Conservation (phyloP, 176 grass and related monocot genomes). For the Guadua angustifolia region DNA sequence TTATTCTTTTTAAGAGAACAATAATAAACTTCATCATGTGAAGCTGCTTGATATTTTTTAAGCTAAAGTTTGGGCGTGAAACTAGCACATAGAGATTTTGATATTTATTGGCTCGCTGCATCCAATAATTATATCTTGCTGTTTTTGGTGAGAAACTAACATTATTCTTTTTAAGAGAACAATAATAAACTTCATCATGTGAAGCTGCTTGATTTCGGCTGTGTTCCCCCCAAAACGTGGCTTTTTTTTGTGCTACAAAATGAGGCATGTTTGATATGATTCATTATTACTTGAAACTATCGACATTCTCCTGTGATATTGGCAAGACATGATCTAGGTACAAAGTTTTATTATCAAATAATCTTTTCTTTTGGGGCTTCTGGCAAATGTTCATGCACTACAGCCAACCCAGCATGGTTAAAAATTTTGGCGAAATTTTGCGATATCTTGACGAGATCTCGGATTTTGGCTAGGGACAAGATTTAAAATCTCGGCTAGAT, state of each 20-base stretch:
- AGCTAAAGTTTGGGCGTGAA: conserved; percentile 42
- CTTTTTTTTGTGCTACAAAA: not conserved
- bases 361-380: too few relatives aligned
- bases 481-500: too few relatives aligned
- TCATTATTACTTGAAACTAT: not conserved
- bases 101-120: conserved; percentile 19
- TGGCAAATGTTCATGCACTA: too few relatives aligned
- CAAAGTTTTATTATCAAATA: not conserved
- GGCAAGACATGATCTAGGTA: not conserved
- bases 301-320: not conserved
- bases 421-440: too few relatives aligned
- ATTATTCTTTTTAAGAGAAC: conserved; percentile 53
- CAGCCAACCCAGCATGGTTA: too few relatives aligned
- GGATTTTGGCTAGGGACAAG: too few relatives aligned
- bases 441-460: too few relatives aligned
- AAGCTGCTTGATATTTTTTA: conserved; percentile 38
- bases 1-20: conserved; percentile 53
- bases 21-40: conserved; percentile 42
- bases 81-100: conserved; percentile 40
- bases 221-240: not conserved
- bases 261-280: not conserved
- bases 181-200: conserved; percentile 44
- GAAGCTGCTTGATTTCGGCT: not conserved
- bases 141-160: conserved; percentile 42
- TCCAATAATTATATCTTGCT: conserved; percentile 39